A percentile compares a stretch with the other conserved stretches of the same genome.
Conservation (phyloP, 306 rosid genomes). For the Hippophae rhamnoides region DNA sequence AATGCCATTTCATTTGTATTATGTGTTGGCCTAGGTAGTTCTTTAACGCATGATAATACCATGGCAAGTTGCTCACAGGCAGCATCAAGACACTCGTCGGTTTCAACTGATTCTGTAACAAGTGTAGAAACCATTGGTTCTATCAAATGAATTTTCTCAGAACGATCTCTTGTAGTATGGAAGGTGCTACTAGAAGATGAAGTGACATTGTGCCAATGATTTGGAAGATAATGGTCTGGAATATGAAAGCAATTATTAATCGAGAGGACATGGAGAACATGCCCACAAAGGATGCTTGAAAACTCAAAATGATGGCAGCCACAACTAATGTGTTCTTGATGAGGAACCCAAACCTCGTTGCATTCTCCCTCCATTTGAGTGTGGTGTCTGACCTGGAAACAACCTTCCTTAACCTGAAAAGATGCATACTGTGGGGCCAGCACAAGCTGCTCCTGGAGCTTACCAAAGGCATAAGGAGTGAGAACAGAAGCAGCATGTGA, state of each 20-base stretch:
- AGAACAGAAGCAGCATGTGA: neutral
- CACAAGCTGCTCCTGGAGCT: neutral
- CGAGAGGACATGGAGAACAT: neutral
- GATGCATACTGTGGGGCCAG: neutral
- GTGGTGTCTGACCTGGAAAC: neutral
- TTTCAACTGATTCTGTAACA: conserved; percentile 1
- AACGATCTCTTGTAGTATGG: neutral
- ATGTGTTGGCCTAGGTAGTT: neutral
- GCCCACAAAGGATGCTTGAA: neutral
- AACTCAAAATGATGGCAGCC: neutral
- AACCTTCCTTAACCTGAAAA: neutral
- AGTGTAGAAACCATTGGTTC: neutral
- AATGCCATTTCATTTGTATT: neutral
- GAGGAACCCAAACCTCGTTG: neutral
- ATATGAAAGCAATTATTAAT: neutral
- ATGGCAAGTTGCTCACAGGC: neutral
- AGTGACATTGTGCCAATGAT: neutral
- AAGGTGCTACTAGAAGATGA: neutral
- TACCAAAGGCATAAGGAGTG: neutral
- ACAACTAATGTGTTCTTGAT: neutral
- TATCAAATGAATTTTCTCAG: neutral
- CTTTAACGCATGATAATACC: neutral
- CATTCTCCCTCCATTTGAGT: neutral
- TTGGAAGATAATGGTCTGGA: neutral
- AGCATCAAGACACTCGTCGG: neutral